Percentiles rank a stretch among this genome's conserved stretches.
Evolutionary conservation across 2,329 filamentous ascomycete species (phyloP).

Genomic region (Knufia fluminis): DNA sequence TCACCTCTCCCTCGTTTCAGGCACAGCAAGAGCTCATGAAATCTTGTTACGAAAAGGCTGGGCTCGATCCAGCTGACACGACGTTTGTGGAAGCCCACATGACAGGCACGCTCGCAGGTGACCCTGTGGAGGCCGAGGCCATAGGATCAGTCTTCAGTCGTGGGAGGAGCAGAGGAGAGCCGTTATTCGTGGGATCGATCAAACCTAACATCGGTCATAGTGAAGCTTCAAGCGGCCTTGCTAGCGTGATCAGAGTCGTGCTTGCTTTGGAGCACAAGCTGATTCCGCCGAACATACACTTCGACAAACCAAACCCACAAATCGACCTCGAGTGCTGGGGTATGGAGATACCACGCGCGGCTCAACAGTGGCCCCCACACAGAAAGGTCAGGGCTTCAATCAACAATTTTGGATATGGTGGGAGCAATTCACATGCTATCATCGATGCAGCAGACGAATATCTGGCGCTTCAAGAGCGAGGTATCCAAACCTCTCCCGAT

Average conservation of each 20-base stretch:
- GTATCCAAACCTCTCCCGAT: no score
- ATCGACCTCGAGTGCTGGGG: not conserved
- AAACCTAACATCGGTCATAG: constrained; percentile 26
- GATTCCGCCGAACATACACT: not conserved
- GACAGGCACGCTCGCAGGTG: constrained; percentile 33
- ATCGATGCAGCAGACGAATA: no score
- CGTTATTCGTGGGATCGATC: constrained; percentile 23
- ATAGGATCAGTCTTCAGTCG: constrained; percentile 23
- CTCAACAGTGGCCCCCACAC: no score
- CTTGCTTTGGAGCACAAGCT: constrained; percentile 23
- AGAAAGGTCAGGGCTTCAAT: no score
- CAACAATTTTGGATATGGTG: no score
- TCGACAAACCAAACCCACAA: not conserved
- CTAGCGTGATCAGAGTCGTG: constrained; percentile 24
- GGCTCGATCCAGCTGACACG: constrained; percentile 26
- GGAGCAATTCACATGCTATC: no score
- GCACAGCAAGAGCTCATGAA: constrained; percentile 35
- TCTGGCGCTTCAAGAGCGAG: no score
- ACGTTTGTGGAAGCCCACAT: constrained; percentile 40
- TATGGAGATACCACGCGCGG: no score
- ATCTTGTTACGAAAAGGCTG: constrained; percentile 31
- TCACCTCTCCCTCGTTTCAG: constrained; percentile 28
- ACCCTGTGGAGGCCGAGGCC: constrained; percentile 27
- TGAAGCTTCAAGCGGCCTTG: constrained; percentile 24
- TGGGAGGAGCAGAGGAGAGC: not conserved